Conservation (phyloP, 2,329 filamentous ascomycete species). For the Metarhizium brunneum region DNA sequence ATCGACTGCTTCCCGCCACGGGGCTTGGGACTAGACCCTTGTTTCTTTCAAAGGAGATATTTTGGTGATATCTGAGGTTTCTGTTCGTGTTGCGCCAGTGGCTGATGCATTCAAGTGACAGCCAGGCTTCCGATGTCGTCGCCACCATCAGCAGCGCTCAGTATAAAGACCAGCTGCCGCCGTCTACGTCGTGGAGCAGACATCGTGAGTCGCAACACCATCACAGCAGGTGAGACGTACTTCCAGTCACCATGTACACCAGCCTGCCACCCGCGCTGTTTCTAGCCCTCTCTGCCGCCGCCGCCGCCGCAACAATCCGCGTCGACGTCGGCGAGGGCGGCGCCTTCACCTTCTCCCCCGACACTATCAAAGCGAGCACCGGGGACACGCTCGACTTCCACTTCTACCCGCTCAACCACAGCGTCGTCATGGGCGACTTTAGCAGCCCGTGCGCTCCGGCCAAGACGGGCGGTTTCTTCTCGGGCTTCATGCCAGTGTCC, state of each 20-base stretch:
- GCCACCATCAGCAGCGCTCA: too few relatives aligned
- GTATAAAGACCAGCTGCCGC: too few relatives aligned
- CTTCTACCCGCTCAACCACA: slow-evolving; percentile 39
- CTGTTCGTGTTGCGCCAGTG: too few relatives aligned
- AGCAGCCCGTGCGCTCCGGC: slow-evolving; percentile 35
- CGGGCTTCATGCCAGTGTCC: slow-evolving; percentile 2
- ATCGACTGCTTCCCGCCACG: not conserved
- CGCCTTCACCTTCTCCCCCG: slow-evolving; percentile 32
- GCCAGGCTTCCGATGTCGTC: too few relatives aligned
- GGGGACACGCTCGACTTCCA: slow-evolving; percentile 46
- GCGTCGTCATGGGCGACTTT: slow-evolving; percentile 38
- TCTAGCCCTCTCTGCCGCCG: not conserved
- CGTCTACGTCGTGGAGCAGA: too few relatives aligned
- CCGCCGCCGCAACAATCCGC: slow-evolving; percentile 14
- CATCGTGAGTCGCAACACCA: too few relatives aligned
- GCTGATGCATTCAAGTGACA: too few relatives aligned
- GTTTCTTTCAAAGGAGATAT: too few relatives aligned
- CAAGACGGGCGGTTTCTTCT: slow-evolving; percentile 10
- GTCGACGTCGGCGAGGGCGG: slow-evolving; percentile 33
- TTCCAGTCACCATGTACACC: too few relatives aligned
- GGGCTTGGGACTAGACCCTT: not conserved
- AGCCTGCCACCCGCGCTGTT: too few relatives aligned
- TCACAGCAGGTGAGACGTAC: too few relatives aligned
- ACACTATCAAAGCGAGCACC: slow-evolving; percentile 29
- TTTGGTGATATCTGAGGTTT: too few relatives aligned